Conservation (phyloP, 192 early-diverging fungal species). For the Backusella circina region DNA sequence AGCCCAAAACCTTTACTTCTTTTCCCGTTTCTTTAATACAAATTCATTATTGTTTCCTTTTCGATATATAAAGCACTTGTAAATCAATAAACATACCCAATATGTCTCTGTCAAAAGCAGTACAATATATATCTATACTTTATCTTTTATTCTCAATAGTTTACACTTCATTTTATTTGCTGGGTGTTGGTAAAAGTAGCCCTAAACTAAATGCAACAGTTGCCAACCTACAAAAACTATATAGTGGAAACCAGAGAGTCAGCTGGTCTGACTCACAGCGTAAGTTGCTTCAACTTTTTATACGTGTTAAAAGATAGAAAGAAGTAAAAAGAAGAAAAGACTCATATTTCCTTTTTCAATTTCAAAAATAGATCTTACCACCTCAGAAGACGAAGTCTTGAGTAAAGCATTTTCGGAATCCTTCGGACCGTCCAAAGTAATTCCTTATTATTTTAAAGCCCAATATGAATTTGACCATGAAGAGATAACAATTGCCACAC, state of each 20-base stretch:
- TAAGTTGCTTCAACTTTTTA: not conserved
- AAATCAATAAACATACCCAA: not conserved
- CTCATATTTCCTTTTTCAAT: not conserved
- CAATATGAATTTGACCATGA: slow-evolving; percentile 37
- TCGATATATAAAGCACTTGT: not conserved
- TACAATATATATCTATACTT: slow-evolving; percentile 20
- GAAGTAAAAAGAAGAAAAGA: not conserved
- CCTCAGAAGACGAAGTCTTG: slow-evolving; percentile 45
- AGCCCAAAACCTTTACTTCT: not conserved
- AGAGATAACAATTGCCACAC: slow-evolving; percentile 52
- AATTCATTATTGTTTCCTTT: not conserved
- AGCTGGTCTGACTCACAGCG: not conserved
- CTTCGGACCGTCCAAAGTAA: slow-evolving; percentile 51
- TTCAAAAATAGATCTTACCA: not conserved
- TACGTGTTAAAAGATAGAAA: not conserved
- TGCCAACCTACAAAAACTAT: not conserved
- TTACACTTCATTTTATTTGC: slow-evolving; percentile 25
- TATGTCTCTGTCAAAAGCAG: not conserved
- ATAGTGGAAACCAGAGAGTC: not conserved
- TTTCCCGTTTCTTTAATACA: not conserved
- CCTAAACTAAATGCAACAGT: not conserved
- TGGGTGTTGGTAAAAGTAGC: not conserved
- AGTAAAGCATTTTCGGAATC: slow-evolving; percentile 53
- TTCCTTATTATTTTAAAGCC: slow-evolving; percentile 48
- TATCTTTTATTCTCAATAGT: slow-evolving; percentile 22